phyloP scores from a whole-genome alignment of 768 basidiomycete species.

The Lyophyllum shimeji region DNA sequence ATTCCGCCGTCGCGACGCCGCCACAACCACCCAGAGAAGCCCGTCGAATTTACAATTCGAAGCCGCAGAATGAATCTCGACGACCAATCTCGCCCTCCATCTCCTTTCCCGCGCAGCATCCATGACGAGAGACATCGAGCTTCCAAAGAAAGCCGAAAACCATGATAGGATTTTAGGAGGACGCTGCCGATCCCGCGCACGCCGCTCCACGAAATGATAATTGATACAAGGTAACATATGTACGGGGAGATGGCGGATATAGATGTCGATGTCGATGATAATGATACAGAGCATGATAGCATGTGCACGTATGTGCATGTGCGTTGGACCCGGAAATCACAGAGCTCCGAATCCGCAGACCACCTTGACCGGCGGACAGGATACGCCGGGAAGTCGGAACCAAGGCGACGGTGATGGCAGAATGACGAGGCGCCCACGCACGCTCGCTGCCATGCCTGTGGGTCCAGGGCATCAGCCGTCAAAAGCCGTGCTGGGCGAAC shows the following conservation, averaged over 20 bases:
- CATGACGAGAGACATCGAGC: no score
- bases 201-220: neutral
- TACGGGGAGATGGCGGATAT: constrained; percentile 1
- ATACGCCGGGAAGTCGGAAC: neutral
- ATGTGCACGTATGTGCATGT: neutral
- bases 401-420: neutral
- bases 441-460: no score
- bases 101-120: neutral
- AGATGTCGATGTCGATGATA: neutral
- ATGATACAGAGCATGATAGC: no score
- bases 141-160: no score
- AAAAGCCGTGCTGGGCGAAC: neutral
- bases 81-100: no score
- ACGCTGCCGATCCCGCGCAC: neutral
- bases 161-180: no score
- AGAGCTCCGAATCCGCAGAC: neutral
- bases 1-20: neutral
- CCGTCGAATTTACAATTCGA: neutral
- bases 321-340: neutral
- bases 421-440: neutral
- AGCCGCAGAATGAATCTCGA: neutral
- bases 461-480: no score
- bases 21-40: neutral
- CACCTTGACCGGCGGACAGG: no score
- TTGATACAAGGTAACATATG: neutral